phyloP scores from a whole-genome alignment of 257 asterid genomes.

The Mentha longifolia region DNA sequence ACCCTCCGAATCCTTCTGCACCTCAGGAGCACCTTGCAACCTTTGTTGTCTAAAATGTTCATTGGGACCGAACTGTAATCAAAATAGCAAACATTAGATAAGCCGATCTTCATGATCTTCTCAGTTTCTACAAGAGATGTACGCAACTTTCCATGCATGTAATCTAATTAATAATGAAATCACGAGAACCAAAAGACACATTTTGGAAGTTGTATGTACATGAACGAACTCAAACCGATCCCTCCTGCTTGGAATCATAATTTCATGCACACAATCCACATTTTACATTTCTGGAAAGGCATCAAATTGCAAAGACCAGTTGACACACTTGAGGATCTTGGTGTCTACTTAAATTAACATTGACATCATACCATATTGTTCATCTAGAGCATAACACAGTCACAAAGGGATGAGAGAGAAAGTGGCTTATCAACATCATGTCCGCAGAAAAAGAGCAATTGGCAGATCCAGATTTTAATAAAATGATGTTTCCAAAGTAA shows the following conservation, averaged over 20 bases:
- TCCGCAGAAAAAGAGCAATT: constrained; percentile 22
- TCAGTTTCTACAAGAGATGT: constrained; percentile 14
- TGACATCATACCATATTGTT: constrained; percentile 10
- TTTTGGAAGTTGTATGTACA: not conserved
- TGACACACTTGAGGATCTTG: too few species aligned
- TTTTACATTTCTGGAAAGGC: too few species aligned
- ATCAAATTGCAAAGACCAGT: too few species aligned
- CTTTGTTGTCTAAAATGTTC: constrained; percentile 46
- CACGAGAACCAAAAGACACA: constrained; percentile 1
- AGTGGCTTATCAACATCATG: constrained; percentile 12
- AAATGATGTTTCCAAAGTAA: not conserved
- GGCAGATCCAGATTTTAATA: constrained; percentile 18
- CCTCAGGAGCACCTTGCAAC: constrained; percentile 43
- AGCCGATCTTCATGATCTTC: constrained; percentile 6
- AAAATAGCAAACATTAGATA: constrained; percentile 22
- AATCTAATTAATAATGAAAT: constrained; percentile 2
- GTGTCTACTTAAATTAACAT: not conserved
- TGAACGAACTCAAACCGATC: constrained; percentile 35
- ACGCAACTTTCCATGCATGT: not conserved
- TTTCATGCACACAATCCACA: too few species aligned
- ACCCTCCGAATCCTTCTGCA: constrained; percentile 49
- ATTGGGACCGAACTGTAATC: constrained; percentile 45
- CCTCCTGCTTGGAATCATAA: constrained; percentile 53
- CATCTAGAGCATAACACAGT: not conserved
- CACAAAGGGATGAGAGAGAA: not conserved